phyloP scores from a whole-genome alignment of 306 rosid species.

The Trifolium subterraneum region DNA sequence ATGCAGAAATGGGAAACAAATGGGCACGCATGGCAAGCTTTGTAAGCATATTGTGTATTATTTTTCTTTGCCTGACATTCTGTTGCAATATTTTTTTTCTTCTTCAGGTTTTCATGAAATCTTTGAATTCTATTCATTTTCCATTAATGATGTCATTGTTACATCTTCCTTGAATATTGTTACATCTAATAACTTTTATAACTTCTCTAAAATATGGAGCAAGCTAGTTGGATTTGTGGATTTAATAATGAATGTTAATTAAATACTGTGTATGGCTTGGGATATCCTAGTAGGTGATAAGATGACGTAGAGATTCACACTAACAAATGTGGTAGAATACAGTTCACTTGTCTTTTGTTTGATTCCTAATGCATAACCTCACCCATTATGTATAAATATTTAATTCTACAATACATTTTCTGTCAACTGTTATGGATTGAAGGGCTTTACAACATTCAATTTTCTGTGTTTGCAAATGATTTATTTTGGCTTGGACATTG shows the following conservation, averaged over 20 bases:
- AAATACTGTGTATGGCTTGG: slow-evolving; percentile 1
- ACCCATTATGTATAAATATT: slow-evolving; percentile 13
- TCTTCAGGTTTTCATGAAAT: slow-evolving; percentile 28
- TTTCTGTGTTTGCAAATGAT: slow-evolving; percentile 23
- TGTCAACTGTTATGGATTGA: slow-evolving; percentile 6
- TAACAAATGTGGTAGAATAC: slow-evolving; percentile 28
- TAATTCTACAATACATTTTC: slow-evolving; percentile 15
- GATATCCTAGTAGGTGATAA: slow-evolving; percentile 10
- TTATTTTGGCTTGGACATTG: slow-evolving; percentile 27
- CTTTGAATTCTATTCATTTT: slow-evolving; percentile 1
- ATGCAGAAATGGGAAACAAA: slow-evolving; percentile 90
- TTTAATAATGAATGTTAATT: slow-evolving; percentile 10
- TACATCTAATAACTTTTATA: slow-evolving; percentile 21
- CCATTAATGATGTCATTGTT: slow-evolving; percentile 36
- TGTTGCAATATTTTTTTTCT: slow-evolving; percentile 3
- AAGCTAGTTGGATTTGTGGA: slow-evolving; percentile 14
- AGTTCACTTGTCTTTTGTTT: slow-evolving; percentile 22
- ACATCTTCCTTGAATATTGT: slow-evolving; percentile 35
- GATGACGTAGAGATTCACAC: slow-evolving; percentile 29
- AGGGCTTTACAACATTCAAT: slow-evolving; percentile 12
- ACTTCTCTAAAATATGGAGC: slow-evolving; percentile 13
- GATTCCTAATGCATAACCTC: not conserved
- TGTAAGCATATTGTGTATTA: slow-evolving; percentile 59
- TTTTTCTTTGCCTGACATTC: slow-evolving; percentile 31
- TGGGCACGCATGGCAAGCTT: slow-evolving; percentile 98